A percentile compares a stretch with the other conserved stretches of the same genome.
phyloP scores from a whole-genome alignment of 2,329 filamentous ascomycete species.

The Hymenotorrendiella dingleyae region DNA sequence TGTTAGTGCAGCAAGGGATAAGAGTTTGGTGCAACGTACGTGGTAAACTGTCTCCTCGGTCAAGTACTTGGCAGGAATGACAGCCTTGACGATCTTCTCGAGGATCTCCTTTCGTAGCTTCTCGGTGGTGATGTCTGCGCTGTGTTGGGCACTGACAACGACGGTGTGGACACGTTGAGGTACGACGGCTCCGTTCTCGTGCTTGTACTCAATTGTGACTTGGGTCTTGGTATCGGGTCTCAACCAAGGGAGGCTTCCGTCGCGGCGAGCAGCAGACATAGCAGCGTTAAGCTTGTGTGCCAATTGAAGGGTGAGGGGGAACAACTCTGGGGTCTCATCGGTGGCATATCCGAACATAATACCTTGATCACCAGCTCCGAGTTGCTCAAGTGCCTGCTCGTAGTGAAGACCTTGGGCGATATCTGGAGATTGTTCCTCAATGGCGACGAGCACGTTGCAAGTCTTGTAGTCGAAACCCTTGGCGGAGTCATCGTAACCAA shows the following conservation, averaged over 20 bases:
- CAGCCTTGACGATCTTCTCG: constrained; percentile 95
- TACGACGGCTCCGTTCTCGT: constrained; percentile 89
- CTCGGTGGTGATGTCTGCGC: constrained; percentile 81
- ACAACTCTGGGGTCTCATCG: constrained; percentile 95
- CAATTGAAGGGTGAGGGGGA: constrained; percentile 88
- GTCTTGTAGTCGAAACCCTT: constrained; percentile 99
- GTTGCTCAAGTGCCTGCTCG: constrained; percentile 93
- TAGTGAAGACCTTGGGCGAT: constrained; percentile 99
- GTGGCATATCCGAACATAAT: constrained; percentile 99
- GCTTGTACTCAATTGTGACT: constrained; percentile 97
- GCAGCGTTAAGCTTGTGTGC: constrained; percentile 96
- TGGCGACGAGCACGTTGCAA: constrained; percentile 95
- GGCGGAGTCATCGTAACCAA: constrained; percentile 92
- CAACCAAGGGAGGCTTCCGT: constrained; percentile 87
- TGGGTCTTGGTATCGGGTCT: constrained; percentile 99
- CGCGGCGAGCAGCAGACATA: constrained; percentile 83
- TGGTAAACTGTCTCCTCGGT: constrained; percentile 95
- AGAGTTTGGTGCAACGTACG: constrained; percentile 45
- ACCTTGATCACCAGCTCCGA: constrained; percentile 98
- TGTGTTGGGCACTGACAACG: constrained; percentile 94
- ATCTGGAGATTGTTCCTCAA: constrained; percentile 98
- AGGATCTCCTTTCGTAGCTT: constrained; percentile 88
- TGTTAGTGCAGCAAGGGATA: constrained; percentile 9
- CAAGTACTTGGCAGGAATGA: constrained; percentile 87
- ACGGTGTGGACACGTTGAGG: constrained; percentile 93